Evolutionary conservation across 768 basidiomycete genomes (phyloP), one percentile per base, ranked within the genome.

Genomic region (Thelephora ganbajun): DNA sequence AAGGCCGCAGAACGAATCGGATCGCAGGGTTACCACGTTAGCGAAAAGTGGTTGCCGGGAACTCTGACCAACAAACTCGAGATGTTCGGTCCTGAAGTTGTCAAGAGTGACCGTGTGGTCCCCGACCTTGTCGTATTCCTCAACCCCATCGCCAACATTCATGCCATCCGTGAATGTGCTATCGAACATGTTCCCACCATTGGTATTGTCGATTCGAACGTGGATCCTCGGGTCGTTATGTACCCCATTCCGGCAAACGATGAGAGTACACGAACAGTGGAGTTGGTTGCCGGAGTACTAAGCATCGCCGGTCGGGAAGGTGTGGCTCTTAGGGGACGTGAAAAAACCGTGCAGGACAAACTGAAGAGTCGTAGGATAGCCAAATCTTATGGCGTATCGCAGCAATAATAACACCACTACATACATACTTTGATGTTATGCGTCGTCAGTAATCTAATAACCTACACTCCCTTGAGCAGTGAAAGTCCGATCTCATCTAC

Each of bases 171-270:
- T 47, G 96, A 99, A 67, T 93, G 90, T 57, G 89, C 90, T 13
- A 71, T 80, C 48, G 75, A 83, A 51, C 83, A 93, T 58, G 76
- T 98, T 48, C 96, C 96, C 0, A 98, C 96, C 1, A 80, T 98
- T 50, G 96, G 83, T 33, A 80, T 98, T 50, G 78, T 93, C 47
- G 96, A 99, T 64, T 89, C 92, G 18, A 91, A 99, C 60, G 85
- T 80, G 37, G 96, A 99, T 66, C 96, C 96, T 5, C 80, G 96
- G 20, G 72, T 91, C 35, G 93, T 99, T 52, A 96, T 97, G 75
- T 98, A 96, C 63, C 85, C 96, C 37, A 97, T 99, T 58, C 93
- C 92, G 0, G 92, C 89, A n/a, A 99, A 98, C 63, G 90, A 94
- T 66, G 96, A 99, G 66, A 90, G 79, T 59, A 74, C 83, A 9